Conservation (phyloP, 2,329 filamentous ascomycete genomes). For the Paraphaeosphaeria minitans region DNA sequence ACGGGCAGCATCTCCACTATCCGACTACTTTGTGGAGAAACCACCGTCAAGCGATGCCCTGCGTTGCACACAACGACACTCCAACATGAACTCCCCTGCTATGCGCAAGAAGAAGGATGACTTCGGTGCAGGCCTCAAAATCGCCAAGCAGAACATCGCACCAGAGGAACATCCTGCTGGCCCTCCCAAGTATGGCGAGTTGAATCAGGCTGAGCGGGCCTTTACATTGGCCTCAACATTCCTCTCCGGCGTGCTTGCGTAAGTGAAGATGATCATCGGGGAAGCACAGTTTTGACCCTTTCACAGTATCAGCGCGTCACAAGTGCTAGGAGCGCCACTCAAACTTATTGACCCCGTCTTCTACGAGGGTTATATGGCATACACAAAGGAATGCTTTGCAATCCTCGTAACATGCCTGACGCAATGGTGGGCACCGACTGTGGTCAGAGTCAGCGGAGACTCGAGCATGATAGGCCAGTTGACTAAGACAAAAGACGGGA, state of each 20-base stretch:
- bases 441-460: slow-evolving; percentile 82
- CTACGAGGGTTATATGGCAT: slow-evolving; percentile 85
- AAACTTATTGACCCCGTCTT: slow-evolving; percentile 77
- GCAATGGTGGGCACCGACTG: slow-evolving; percentile 84
- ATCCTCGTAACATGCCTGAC: slow-evolving; percentile 79
- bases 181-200: slow-evolving; percentile 52
- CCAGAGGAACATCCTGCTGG: slow-evolving; percentile 49
- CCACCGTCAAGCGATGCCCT: slow-evolving; percentile 16
- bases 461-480: slow-evolving; percentile 78
- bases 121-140: slow-evolving; percentile 50
- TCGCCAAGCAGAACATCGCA: slow-evolving; percentile 48
- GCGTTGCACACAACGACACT: background rate
- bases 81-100: slow-evolving; percentile 21
- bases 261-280: slow-evolving; percentile 20
- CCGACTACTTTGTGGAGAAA: slow-evolving; percentile 1
- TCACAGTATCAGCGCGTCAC: slow-evolving; percentile 64
- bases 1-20: slow-evolving; percentile 4
- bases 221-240: slow-evolving; percentile 58
- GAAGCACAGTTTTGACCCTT: slow-evolving; percentile 18
- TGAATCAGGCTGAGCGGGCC: slow-evolving; percentile 56
- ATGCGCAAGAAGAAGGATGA: slow-evolving; percentile 42
- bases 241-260: slow-evolving; percentile 55
- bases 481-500: slow-evolving; percentile 69
- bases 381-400: slow-evolving; percentile 84
- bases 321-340: slow-evolving; percentile 75